A percentile compares a stretch with the other conserved stretches of the same genome.
Evolutionary conservation across 805 yeast genomes (phyloP).

Genomic region (Metschnikowia borealis): DNA sequence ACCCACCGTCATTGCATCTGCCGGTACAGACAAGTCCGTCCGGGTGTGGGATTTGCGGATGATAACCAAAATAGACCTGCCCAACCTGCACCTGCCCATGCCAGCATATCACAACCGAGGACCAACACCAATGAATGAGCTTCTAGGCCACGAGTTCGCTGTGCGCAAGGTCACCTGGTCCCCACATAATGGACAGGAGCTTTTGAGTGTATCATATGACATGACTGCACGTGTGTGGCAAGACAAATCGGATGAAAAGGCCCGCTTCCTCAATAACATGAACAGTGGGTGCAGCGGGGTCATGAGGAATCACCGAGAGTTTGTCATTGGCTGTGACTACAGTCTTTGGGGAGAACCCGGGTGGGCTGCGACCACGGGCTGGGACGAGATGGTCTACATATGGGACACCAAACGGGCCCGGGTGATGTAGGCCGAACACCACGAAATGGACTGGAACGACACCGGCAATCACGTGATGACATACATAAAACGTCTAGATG

Average conservation of each 20-base stretch:
- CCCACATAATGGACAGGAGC: constrained; percentile 71
- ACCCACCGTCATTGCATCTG: constrained; percentile 74
- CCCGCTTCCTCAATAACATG: constrained; percentile 36
- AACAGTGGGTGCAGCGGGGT: constrained; percentile 53
- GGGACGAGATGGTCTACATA: constrained; percentile 92
- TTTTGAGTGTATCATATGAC: constrained; percentile 81
- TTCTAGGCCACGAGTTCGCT: constrained; percentile 86
- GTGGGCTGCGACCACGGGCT: constrained; percentile 90
- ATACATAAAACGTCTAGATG: not conserved
- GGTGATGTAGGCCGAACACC: not conserved
- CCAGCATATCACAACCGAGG: constrained; percentile 45
- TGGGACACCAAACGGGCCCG: constrained; percentile 63
- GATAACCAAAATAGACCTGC: constrained; percentile 42
- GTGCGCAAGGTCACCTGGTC: constrained; percentile 83
- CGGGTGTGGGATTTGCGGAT: constrained; percentile 86
- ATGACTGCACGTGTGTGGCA: constrained; percentile 89
- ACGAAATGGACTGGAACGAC: not conserved
- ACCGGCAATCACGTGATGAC: not conserved
- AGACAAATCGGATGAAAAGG: constrained; percentile 61
- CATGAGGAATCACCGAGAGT: constrained; percentile 75
- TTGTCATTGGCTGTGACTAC: constrained; percentile 93
- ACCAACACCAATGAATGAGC: constrained; percentile 69
- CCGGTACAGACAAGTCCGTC: constrained; percentile 85
- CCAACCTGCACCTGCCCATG: constrained; percentile 32
- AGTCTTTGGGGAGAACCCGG: constrained; percentile 96